phyloP scores from a whole-genome alignment of 176 grass and related monocot species.

The Eragrostis nindensis region DNA sequence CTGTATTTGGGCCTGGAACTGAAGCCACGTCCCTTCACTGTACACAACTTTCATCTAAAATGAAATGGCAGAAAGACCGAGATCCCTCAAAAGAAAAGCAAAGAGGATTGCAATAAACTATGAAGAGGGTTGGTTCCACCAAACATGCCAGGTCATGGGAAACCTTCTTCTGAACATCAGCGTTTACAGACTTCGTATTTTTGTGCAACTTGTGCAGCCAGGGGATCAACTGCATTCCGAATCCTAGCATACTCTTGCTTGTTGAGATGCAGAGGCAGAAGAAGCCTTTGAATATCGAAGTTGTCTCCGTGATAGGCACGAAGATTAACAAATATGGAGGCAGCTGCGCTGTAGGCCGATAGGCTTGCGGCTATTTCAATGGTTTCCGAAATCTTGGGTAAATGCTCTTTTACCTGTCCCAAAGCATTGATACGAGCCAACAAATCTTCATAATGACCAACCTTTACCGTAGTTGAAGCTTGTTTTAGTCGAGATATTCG shows the following conservation, averaged over 20 bases:
- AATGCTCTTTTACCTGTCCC: not conserved
- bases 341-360: slow-evolving; percentile 6
- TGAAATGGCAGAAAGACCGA: not conserved
- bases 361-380: slow-evolving; percentile 8
- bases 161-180: not conserved
- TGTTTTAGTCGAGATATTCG: slow-evolving; percentile 16
- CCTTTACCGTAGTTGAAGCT: not conserved
- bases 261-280: slow-evolving; percentile 14
- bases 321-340: not conserved
- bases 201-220: slow-evolving; percentile 13
- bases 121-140: too few relatives aligned
- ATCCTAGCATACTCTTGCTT: not conserved
- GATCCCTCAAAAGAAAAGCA: not conserved
- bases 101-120: not conserved
- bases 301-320: slow-evolving; percentile 21
- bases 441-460: slow-evolving; percentile 26
- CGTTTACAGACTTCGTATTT: not conserved
- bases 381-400: not conserved
- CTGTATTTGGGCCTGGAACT: too few relatives aligned
- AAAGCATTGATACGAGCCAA: slow-evolving; percentile 10
- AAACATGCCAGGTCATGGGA: not conserved
- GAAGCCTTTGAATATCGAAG: slow-evolving; percentile 16
- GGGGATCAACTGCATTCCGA: not conserved
- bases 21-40: too few relatives aligned
- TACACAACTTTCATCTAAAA: too few relatives aligned